Base-by-base conservation (phyloP, 2,329 filamentous ascomycete species). In the Colletotrichum magnum region DNA sequence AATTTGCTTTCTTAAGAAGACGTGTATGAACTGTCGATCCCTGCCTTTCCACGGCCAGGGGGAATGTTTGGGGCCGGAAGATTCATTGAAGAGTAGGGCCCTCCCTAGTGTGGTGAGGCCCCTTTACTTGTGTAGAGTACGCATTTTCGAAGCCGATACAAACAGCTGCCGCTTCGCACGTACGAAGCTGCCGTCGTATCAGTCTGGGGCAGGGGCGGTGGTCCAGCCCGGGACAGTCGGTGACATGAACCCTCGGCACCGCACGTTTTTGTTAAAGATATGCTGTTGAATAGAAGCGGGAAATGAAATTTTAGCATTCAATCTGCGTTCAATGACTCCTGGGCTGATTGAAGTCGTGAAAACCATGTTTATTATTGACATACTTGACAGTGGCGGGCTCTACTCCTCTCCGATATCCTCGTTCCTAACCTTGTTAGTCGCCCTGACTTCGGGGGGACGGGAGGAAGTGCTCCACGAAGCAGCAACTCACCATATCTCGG, bases 1-100 rank as follows among this genome's bases (percentile, higher is more conserved):
- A 94, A 95, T 75, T 79, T 95, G 57, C 85, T 95, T 62, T 92
- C 89, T 56, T 94, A 80, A 26, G 32, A 36, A 36, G 32, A 36
- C 32, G 7, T 24, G 3, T 24, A 24, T 24, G 21, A 24, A 24
- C 21, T 24, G 21, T 24, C 2, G 21, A 24, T 24, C 21, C 21
- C 21, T 24, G 21, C 21, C 21, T 24, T 24, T 24, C 21, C 21
- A 24, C 21, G 21, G 21, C 21, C 21, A 24, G 21, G 21, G 21
- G 21, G 21, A 24, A 24, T 24, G 21, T 24, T 24, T 24, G 21
- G 21, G 21, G 21, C 21, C 21, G 28, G 9, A 32, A 36, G 32
- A 10, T 36, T 15, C 13, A 3, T 43, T 50, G 28, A 45, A 24
- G 47, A 58, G 13, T 18, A 15, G 26, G 43, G 16, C 41, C 18